Percentiles rank a stretch among this genome's conserved stretches.
phyloP scores from a whole-genome alignment of 1,139 yeast species.

The Pichia sp. region DNA sequence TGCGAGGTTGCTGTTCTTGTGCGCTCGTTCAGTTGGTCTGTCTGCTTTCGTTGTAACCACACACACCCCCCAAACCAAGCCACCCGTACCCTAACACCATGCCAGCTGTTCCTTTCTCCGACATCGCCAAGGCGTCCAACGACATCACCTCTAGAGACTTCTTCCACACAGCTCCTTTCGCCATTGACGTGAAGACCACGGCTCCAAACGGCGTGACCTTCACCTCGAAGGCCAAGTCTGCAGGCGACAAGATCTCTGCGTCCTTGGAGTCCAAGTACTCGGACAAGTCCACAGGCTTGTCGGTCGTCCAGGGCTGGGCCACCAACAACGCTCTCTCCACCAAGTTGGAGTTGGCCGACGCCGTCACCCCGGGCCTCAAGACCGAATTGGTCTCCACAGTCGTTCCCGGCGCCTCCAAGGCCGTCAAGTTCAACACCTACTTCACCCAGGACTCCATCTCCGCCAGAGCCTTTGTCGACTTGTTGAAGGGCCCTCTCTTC shows the following conservation, averaged over 20 bases:
- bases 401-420: slow-evolving; percentile 84
- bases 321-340: slow-evolving; percentile 89
- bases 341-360: slow-evolving; percentile 88
- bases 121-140: slow-evolving; percentile 85
- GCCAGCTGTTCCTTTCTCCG: slow-evolving; percentile 81
- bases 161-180: slow-evolving; percentile 85
- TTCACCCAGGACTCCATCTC: slow-evolving; percentile 91
- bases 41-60: no score
- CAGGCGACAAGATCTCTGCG: slow-evolving; percentile 80
- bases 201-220: slow-evolving; percentile 97
- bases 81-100: slow-evolving; percentile 26
- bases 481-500: slow-evolving; percentile 92
- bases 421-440: slow-evolving; percentile 86
- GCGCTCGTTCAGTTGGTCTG: no score
- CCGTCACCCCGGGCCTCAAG: slow-evolving; percentile 92
- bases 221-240: slow-evolving; percentile 83
- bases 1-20: no score
- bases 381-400: slow-evolving; percentile 87
- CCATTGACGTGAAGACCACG: slow-evolving; percentile 83
- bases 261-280: slow-evolving; percentile 88
- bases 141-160: slow-evolving; percentile 88
- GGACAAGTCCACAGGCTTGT: slow-evolving; percentile 90
- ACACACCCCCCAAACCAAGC: background rate
- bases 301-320: slow-evolving; percentile 97
- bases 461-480: slow-evolving; percentile 92